phyloP scores from a whole-genome alignment of 495 filamentous ascomycete species.

The Podospora pseudocomata region DNA sequence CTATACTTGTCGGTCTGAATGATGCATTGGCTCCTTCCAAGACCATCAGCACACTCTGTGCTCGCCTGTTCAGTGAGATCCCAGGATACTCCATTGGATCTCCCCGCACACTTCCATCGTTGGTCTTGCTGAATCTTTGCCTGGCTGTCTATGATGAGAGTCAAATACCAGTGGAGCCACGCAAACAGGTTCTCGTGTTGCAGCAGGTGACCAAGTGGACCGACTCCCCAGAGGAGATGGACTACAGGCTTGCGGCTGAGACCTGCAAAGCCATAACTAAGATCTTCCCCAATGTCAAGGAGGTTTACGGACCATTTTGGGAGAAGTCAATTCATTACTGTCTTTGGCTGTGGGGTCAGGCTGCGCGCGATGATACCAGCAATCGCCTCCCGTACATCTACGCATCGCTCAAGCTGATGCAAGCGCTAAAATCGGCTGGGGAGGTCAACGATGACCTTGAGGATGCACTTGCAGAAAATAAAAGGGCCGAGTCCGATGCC shows the following conservation, averaged over 20 bases:
- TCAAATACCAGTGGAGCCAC: constrained; percentile 61
- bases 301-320: constrained; percentile 87
- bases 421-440: constrained; percentile 52
- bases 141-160: constrained; percentile 42
- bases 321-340: constrained; percentile 59
- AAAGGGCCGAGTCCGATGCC: constrained; percentile 46
- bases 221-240: constrained; percentile 47
- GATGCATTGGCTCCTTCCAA: constrained; percentile 44
- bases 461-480: constrained; percentile 62
- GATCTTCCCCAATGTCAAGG: constrained; percentile 66
- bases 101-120: constrained; percentile 36
- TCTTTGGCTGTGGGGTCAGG: constrained; percentile 51
- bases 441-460: constrained; percentile 82
- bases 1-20: constrained; percentile 53
- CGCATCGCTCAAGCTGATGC: constrained; percentile 68
- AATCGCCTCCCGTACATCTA: constrained; percentile 56
- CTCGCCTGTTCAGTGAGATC: constrained; percentile 53
- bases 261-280: constrained; percentile 56
- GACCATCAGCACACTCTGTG: constrained; percentile 46
- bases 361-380: constrained; percentile 30
- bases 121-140: constrained; percentile 47
- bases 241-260: constrained; percentile 55
- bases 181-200: constrained; percentile 76
- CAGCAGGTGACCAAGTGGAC: constrained; percentile 73
- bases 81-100: constrained; percentile 36